phyloP scores from a whole-genome alignment of 192 early-diverging fungal species.

The Umbelopsis sp. region DNA sequence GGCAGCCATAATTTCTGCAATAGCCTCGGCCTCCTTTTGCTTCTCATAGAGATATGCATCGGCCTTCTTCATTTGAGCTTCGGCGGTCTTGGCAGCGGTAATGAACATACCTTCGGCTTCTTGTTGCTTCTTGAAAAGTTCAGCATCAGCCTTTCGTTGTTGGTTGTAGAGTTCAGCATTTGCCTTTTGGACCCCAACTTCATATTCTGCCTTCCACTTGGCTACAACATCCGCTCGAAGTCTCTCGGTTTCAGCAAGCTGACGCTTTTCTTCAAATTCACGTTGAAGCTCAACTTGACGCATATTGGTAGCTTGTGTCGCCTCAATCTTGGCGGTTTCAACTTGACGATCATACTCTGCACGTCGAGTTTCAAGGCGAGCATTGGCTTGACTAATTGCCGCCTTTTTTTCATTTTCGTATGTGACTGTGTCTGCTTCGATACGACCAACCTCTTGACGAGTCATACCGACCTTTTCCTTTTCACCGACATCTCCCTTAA shows the following conservation, averaged over 20 bases:
- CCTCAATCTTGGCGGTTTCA: slow-evolving; percentile 53
- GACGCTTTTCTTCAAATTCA: slow-evolving; percentile 46
- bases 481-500: slow-evolving; percentile 51
- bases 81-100: neutral
- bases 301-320: slow-evolving; percentile 41
- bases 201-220: slow-evolving; percentile 50
- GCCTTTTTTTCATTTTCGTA: slow-evolving; percentile 50
- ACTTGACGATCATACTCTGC: slow-evolving; percentile 41
- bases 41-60: slow-evolving; percentile 37
- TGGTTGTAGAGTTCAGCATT: slow-evolving; percentile 45
- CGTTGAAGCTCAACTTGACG: slow-evolving; percentile 48
- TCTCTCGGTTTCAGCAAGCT: slow-evolving; percentile 44
- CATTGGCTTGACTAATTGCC: slow-evolving; percentile 41
- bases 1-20: slow-evolving; percentile 38
- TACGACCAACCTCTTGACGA: slow-evolving; percentile 33
- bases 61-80: slow-evolving; percentile 19
- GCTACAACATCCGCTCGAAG: slow-evolving; percentile 45
- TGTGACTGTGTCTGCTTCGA: slow-evolving; percentile 51
- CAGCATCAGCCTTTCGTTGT: slow-evolving; percentile 42
- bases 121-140: slow-evolving; percentile 37
- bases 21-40: slow-evolving; percentile 51
- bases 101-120: slow-evolving; percentile 39
- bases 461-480: slow-evolving; percentile 52
- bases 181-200: slow-evolving; percentile 40
- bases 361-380: slow-evolving; percentile 36